Percentiles rank a stretch among this genome's conserved stretches.
phyloP scores from a whole-genome alignment of 148 eudicot species.

The Rheum nobile region DNA sequence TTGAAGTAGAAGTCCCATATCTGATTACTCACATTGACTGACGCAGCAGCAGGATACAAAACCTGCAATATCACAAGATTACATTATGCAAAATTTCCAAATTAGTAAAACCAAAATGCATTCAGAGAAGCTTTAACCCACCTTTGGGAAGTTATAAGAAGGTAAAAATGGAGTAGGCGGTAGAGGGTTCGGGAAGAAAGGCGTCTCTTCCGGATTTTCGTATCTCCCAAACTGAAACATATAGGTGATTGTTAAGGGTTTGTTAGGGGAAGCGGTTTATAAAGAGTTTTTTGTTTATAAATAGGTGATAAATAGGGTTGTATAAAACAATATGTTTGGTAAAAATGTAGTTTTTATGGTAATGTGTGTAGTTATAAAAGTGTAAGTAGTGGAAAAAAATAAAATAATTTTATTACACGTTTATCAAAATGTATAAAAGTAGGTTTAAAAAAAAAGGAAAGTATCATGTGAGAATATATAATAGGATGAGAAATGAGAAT shows the following conservation, averaged over 20 bases:
- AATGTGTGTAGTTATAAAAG: too few relatives aligned
- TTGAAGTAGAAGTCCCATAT: slow-evolving; percentile 66
- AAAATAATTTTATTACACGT: too few relatives aligned
- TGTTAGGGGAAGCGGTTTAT: too few relatives aligned
- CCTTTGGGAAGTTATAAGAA: slow-evolving; percentile 31
- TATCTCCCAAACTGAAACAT: slow-evolving; percentile 72
- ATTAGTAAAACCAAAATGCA: neutral
- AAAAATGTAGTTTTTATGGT: too few relatives aligned
- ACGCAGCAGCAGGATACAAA: slow-evolving; percentile 48
- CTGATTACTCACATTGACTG: slow-evolving; percentile 47
- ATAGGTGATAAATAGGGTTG: too few relatives aligned
- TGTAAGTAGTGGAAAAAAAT: too few relatives aligned
- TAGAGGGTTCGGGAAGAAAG: slow-evolving; percentile 56
- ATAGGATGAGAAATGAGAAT: too few relatives aligned
- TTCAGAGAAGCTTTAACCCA: slow-evolving; percentile 8
- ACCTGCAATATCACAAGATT: slow-evolving; percentile 13
- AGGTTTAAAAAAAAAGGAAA: too few relatives aligned
- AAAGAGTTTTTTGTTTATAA: too few relatives aligned
- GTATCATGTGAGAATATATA: too few relatives aligned
- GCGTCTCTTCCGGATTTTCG: slow-evolving; percentile 66
- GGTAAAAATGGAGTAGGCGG: slow-evolving; percentile 27
- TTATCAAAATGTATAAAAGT: too few relatives aligned
- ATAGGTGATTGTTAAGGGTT: neutral
- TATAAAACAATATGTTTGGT: too few relatives aligned
- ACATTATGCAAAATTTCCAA: neutral